Percentiles rank a stretch among this genome's conserved stretches.
Conservation (phyloP, 164 flowering plant species). For the Hamamelis virginiana region DNA sequence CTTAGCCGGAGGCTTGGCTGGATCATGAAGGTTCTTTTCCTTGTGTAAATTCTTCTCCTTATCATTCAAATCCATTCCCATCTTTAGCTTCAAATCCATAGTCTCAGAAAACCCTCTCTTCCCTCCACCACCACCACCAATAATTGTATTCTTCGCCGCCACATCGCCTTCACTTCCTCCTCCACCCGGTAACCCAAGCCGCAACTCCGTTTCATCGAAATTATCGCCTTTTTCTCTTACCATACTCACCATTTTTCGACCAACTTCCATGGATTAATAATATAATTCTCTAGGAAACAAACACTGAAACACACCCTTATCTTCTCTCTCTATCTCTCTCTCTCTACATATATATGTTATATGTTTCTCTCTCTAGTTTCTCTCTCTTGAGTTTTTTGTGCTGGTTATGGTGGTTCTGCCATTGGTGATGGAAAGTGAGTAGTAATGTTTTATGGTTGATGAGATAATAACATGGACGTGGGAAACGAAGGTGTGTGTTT, state of each 20-base stretch:
- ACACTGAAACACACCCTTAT: background rate
- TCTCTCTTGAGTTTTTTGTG: background rate
- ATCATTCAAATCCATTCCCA: conserved; percentile 21
- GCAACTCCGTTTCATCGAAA: conserved; percentile 63
- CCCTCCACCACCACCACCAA: too few species aligned
- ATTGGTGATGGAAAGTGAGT: background rate
- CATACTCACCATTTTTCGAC: conserved; percentile 27
- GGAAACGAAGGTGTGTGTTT: conserved; percentile 15
- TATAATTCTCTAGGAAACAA: background rate
- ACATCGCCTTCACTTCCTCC: conserved; percentile 19
- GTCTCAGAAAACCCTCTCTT: conserved; percentile 63
- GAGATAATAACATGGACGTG: too few species aligned
- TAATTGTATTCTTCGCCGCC: background rate
- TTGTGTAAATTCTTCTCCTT: conserved; percentile 19
- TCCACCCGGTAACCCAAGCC: conserved; percentile 64
- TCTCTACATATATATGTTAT: too few species aligned
- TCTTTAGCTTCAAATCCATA: conserved; percentile 79
- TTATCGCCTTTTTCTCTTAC: conserved; percentile 17
- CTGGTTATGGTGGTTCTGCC: background rate
- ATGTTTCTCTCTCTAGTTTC: conserved; percentile 2
- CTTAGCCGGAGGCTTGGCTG: conserved; percentile 63
- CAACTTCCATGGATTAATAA: conserved; percentile 25
- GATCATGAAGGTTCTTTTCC: conserved; percentile 35
- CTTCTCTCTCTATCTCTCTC: too few species aligned
- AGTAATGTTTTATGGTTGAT: too few species aligned